Conservation (phyloP, 768 basidiomycete species). For the Termitomyces bulborhizus region DNA sequence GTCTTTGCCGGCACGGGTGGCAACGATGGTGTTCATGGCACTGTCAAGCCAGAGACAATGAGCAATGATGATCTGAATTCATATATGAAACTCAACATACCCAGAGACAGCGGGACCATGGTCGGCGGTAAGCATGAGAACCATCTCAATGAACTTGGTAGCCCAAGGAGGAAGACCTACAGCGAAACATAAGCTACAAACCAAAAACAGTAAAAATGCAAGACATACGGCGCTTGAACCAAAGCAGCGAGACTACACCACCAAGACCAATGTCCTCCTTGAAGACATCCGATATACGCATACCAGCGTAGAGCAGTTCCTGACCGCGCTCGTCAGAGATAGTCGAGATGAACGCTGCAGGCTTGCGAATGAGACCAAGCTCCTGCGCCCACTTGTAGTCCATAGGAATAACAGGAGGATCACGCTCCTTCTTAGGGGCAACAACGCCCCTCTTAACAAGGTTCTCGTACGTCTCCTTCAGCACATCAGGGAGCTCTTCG, state of each 20-base stretch:
- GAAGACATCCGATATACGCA: conserved; percentile 99
- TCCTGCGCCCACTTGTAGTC: conserved; percentile 99
- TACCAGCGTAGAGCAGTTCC: conserved; percentile 96
- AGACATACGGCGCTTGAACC: conserved; percentile 87
- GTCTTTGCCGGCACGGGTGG: conserved; percentile 98
- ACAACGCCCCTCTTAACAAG: conserved; percentile 71
- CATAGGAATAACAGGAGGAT: conserved; percentile 98
- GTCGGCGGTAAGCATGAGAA: conserved; percentile 97
- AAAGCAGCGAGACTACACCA: conserved; percentile 91
- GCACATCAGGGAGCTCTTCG: conserved; percentile 84
- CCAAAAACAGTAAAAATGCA: neutral
- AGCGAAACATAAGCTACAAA: neutral
- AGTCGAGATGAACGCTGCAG: conserved; percentile 97
- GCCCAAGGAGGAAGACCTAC: conserved; percentile 79
- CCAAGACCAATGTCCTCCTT: conserved; percentile 95
- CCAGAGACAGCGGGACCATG: conserved; percentile 97
- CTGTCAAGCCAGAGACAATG: conserved; percentile 15
- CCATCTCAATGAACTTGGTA: conserved; percentile 99
- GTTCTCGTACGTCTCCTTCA: conserved; percentile 79
- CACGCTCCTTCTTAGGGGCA: conserved; percentile 66
- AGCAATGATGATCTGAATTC: conserved; percentile 4
- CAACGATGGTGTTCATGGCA: conserved; percentile 99
- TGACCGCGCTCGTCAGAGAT: conserved; percentile 99
- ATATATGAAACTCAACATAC: conserved; percentile 17
- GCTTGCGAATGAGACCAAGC: conserved; percentile 96